Base-by-base conservation (phyloP, 2,329 filamentous ascomycete species). In the Monosporascus sp. region DNA sequence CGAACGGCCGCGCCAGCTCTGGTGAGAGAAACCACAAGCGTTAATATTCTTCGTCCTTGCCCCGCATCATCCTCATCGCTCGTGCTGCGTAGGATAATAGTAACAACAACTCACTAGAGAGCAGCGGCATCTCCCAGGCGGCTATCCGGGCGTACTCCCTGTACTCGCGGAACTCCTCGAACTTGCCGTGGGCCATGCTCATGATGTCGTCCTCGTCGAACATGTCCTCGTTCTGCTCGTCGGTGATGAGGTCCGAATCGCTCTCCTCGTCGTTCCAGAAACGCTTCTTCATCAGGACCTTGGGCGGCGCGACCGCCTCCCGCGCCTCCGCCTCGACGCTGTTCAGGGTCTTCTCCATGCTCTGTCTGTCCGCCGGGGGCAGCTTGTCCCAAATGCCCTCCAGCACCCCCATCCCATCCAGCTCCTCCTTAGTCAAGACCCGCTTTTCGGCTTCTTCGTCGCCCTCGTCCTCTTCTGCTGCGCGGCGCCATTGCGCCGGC, bases 61-160 rank as follows among this genome's bases (percentile, higher is more conserved):
- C 7, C 31, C 11, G 11, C 31, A 14, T 14, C 31, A 14, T 35
- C 31, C 9, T 14, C 31, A 2, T 14, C 11, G 31, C 31, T 35
- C 11, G 2, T 35, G 31, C 11, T 35, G 31, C 31, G 31, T 35
- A 35, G 31, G 14, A 48, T 17, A 24, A 31, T 2, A 17, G n/a
- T 7, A 28, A 49, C 20, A 20, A 48, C n/a, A 24, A 79, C 89
- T 71, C 82, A 96, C 92, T 89, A 54, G 86, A 84, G 55, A 99
- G 77, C 58, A 96, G 75, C 9, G 94, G 94, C 87, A 99, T 89
- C 72, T 99, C 94, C 92, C 94, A 99, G 24, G 91, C 91, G 47
- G 89, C 85, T 62, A 96, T 78, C 50, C 94, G 82, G 48, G 89
- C 86, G 70, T 96, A 97, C 65, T 96, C 85, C 76, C 94, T 82